Evolutionary conservation across 2,329 filamentous ascomycete species (phyloP).

Genomic region (Curvularia verruculosa): DNA sequence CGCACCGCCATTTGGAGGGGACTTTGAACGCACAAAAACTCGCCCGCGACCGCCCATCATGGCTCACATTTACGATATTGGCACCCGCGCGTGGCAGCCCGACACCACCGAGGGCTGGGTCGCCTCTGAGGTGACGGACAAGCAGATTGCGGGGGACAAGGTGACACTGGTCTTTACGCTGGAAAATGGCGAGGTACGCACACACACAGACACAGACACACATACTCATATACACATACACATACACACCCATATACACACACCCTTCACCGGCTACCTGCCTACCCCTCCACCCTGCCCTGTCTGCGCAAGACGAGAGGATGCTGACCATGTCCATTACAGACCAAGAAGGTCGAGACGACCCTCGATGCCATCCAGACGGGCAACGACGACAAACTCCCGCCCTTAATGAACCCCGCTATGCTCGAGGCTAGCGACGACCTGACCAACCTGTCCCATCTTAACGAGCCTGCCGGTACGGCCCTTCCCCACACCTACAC

Average conservation of each 20-base stretch:
- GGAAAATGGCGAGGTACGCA: conserved; percentile 84
- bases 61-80: conserved; percentile 95
- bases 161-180: conserved; percentile 86
- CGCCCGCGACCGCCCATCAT: conserved; percentile 55
- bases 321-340: conserved; percentile 27
- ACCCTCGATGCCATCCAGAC: conserved; percentile 76
- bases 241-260: background rate
- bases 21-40: conserved; percentile 29
- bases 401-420: conserved; percentile 95
- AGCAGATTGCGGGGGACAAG: conserved; percentile 82
- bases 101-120: conserved; percentile 97
- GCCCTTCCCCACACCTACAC: background rate
- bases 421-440: conserved; percentile 99
- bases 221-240: background rate
- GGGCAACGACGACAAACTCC: conserved; percentile 77
- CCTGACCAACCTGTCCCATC: conserved; percentile 93
- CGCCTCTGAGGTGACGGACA: conserved; percentile 90
- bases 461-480: conserved; percentile 96
- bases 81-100: conserved; percentile 97
- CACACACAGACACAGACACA: background rate
- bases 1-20: conserved; percentile 24
- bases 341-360: conserved; percentile 82
- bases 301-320: background rate
- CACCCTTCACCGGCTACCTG: background rate
- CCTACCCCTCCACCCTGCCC: too few species aligned